Evolutionary conservation across 2,329 filamentous ascomycete species (phyloP).

Genomic region (Pyrenochaeta sp.): DNA sequence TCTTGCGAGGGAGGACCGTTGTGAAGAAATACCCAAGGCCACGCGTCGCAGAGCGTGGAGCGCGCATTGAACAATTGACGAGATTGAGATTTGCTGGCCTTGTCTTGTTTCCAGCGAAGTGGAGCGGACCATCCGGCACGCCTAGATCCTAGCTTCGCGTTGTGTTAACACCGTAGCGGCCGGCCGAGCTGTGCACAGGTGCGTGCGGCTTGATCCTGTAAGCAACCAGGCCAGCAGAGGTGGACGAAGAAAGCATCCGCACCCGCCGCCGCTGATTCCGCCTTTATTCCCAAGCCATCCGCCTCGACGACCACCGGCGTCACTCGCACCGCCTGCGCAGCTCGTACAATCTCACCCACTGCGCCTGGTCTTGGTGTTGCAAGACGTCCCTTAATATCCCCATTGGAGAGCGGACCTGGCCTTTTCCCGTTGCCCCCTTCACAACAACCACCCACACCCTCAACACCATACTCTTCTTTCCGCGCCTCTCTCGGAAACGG

Average conservation of each 20-base stretch:
- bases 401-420: slow-evolving; percentile 12
- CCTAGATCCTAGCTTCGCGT: slow-evolving; percentile 4
- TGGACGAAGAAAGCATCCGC: slow-evolving; percentile 7
- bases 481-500: slow-evolving; percentile 9
- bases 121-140: neutral
- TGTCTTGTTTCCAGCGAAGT: neutral
- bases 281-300: neutral
- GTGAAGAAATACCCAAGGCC: slow-evolving; percentile 8
- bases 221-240: slow-evolving; percentile 6
- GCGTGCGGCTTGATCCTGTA: slow-evolving; percentile 11
- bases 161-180: slow-evolving; percentile 14
- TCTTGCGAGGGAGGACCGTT: neutral
- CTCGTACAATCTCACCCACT: slow-evolving; percentile 16
- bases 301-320: slow-evolving; percentile 3
- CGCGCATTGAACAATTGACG: neutral
- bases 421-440: slow-evolving; percentile 17
- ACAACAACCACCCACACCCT: slow-evolving; percentile 25
- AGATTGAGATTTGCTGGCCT: neutral
- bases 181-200: slow-evolving; percentile 14
- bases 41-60: slow-evolving; percentile 13
- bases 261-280: slow-evolving; percentile 2
- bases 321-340: neutral
- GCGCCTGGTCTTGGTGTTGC: slow-evolving; percentile 17
- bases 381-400: slow-evolving; percentile 20
- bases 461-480: slow-evolving; percentile 9